Evolutionary conservation across 225 moss, liverwort and hornwort species (phyloP).

Genomic region (Straminergon stramineum): DNA sequence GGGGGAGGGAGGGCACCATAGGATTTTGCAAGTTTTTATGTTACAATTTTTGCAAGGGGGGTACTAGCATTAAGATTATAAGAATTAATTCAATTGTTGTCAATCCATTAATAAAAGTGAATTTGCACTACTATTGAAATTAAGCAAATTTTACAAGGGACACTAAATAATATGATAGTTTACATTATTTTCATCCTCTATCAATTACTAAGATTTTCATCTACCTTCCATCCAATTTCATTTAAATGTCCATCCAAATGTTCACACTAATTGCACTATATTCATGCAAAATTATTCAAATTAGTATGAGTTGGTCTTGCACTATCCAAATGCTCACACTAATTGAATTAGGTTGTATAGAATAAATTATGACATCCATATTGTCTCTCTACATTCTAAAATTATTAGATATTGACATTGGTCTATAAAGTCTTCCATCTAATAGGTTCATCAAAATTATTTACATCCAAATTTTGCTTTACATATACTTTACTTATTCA

Average conservation of each 20-base stretch:
- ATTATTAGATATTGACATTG: background rate
- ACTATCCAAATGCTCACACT: background rate
- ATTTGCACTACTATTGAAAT: background rate
- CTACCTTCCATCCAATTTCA: background rate
- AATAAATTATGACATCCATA: background rate
- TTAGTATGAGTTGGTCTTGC: background rate
- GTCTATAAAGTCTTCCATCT: background rate
- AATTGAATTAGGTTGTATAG: background rate
- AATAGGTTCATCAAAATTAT: background rate
- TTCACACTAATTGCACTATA: background rate
- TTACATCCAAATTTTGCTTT: background rate
- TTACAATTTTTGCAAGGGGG: rapidly evolving
- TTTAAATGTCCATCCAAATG: background rate
- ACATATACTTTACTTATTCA: background rate
- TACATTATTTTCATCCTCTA: background rate
- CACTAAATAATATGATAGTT: background rate
- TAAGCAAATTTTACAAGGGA: background rate
- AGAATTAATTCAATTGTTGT: background rate
- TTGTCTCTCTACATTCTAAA: background rate
- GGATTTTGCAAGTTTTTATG: too few species aligned
- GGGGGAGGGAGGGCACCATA: rapidly evolving
- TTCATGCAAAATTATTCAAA: background rate
- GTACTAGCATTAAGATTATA: background rate
- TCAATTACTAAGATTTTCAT: background rate
- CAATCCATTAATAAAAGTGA: rapidly evolving